phyloP scores from a whole-genome alignment of 2,329 filamentous ascomycete species.

The Aureobasidium subglaciale region DNA sequence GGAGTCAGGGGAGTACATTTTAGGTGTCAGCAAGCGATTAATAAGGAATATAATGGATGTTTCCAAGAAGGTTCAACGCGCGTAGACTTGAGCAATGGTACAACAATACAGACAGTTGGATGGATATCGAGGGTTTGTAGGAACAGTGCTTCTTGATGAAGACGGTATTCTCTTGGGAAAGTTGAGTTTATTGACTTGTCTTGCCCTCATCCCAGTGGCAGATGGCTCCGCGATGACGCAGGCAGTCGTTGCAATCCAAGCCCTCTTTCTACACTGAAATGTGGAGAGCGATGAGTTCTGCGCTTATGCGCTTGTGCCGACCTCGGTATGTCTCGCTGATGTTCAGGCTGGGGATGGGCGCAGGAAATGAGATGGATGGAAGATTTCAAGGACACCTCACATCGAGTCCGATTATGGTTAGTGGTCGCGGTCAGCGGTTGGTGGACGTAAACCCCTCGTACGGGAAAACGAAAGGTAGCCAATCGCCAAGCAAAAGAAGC shows the following conservation, averaged over 20 bases:
- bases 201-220: not conserved
- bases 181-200: conserved; percentile 9
- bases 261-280: not conserved
- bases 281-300: not conserved
- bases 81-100: too few species aligned
- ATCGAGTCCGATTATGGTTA: not conserved
- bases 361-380: not conserved
- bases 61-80: too few species aligned
- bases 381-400: not conserved
- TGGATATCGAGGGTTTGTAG: not conserved
- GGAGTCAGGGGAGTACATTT: not conserved
- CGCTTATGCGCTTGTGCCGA: not conserved
- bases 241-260: not conserved
- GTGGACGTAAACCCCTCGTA: not conserved
- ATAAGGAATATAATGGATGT: not conserved
- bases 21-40: not conserved
- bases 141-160: not conserved
- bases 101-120: not conserved
- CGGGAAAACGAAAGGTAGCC: conserved; percentile 1
- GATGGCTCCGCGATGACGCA: conserved; percentile 4
- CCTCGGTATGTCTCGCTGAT: not conserved
- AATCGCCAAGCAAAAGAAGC: not conserved
- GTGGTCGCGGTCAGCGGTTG: not conserved
- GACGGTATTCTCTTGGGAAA: not conserved
- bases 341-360: not conserved